Base-by-base conservation (phyloP, 768 basidiomycete genomes). In the Paxillus ammoniavirescens region DNA sequence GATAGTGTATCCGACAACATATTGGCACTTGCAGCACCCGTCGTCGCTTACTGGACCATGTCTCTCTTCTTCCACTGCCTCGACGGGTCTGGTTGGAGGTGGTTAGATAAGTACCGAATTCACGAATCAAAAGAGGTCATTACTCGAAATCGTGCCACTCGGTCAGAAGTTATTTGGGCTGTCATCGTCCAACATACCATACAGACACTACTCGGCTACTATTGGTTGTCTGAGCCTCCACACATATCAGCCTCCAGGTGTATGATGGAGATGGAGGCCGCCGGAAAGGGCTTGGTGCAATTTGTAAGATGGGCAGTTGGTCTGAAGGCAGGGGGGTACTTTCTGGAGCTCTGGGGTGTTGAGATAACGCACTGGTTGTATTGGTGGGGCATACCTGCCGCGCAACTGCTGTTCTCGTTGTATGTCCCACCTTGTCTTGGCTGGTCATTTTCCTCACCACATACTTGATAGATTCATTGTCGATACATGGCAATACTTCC, bases 401-500 rank as follows among this genome's bases (percentile, higher is more conserved):
- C 77, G 8, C 93, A 93, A 71, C 72, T 95, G 33, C 57, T 90
- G 0, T 73, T 83, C 28, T 93, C 93, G 12, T 87, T 93, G 96
- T 98, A 65, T 67, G 93, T 85, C 8, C n/a, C 18, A 8, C 30
- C 42, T 6, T 23, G 13, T 21, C 28, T 7, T 18, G 40, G 13
- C 40, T 36, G 50, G 13, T 13, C 35, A 49, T 49, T 21, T 47
- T 49, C 53, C 50, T 53, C 38, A 8, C 44, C 30, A 43, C n/a
- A 14, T 38, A 8, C 2, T 18, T 37, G 21, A 17, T 21, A 96
- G 97, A 76, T 91, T 97, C 70, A 65, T 94, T 54, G 86, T 98
- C 61, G 97, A 99, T 74, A 94, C 94, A 31, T 98, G 93, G 93
- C 95, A 99, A 70, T 99, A 98, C 72, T 94, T 95, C 73, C 77